Percentiles rank a stretch among this genome's conserved stretches.
phyloP scores from a whole-genome alignment of 805 yeast genomes.

The Torulaspora microellipsoides region DNA sequence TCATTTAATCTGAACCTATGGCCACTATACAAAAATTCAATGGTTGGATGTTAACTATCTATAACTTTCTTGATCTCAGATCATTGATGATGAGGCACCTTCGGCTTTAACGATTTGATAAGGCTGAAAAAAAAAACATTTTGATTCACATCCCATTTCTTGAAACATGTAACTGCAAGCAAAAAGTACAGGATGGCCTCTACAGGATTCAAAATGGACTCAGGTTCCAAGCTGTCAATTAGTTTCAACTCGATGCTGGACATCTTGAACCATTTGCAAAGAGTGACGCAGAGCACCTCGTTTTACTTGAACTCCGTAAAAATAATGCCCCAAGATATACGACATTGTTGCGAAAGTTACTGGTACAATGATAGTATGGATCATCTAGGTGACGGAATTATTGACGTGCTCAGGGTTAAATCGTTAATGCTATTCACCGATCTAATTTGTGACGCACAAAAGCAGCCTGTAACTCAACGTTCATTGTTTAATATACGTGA shows the following conservation, averaged over 20 bases:
- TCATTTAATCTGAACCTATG: too few species aligned
- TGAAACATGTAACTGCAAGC: too few species aligned
- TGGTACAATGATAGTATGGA: constrained; percentile 5
- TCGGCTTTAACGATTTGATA: too few species aligned
- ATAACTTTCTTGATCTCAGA: too few species aligned
- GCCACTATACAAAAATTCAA: too few species aligned
- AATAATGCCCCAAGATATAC: constrained; percentile 7
- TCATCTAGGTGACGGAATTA: background rate
- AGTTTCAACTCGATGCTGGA: constrained; percentile 1
- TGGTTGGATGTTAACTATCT: too few species aligned
- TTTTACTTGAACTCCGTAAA: constrained; percentile 15
- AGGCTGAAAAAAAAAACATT: too few species aligned
- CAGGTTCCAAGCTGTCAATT: background rate
- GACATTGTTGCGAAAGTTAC: constrained; percentile 11
- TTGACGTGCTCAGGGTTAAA: constrained; percentile 2
- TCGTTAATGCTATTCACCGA: background rate
- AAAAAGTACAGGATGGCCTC: background rate
- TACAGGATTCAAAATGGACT: background rate
- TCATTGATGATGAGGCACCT: too few species aligned
- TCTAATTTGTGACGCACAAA: background rate
- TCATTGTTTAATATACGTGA: constrained; percentile 3
- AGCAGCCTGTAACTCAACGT: background rate
- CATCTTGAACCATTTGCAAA: constrained; percentile 14
- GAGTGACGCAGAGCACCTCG: constrained; percentile 11
- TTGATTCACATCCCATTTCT: too few species aligned